Base-by-base conservation (phyloP, 1,139 yeast species). In the Scheffersomyces segobiensis region DNA sequence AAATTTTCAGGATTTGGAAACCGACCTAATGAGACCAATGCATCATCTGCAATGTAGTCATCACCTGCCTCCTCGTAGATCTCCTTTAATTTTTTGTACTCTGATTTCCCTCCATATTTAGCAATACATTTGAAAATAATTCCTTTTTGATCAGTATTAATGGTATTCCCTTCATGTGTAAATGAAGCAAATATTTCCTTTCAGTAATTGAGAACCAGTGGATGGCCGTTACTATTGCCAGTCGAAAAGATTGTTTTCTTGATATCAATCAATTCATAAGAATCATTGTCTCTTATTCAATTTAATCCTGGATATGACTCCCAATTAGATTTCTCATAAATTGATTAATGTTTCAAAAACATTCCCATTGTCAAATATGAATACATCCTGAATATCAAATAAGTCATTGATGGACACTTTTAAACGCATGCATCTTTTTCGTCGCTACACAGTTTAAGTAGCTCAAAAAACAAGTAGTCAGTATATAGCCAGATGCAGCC, bases 401-500 rank as follows among this genome's bases (percentile, higher is more conserved):
- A 65, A 60, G 53, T 60, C 59, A 48, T 53, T 57, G 57, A 63
- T 60, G 7, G 63, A 59, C 3, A 60, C 57, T 59, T 63, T 68
- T 67, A 65, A 39, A 65, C 69, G 18, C 63, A 65, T 52, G 62
- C 62, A 60, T 64, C 64, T 50, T 54, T 48, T 47, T 65, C 69
- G 26, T 54, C 52, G 4, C 62, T 58, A 67, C 69, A 65, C 8
- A 61, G 53, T 50, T 56, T 60, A 19, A 65, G 63, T 60, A 65
- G 60, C 55, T 62, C 58, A 52, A 65, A 61, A 56, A 64, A 61
- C 60, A 63, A 7, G 65, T 62, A 52, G 64, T 58, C 52, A 56
- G 56, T 48, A 65, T 58, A 54, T 59, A 60, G 5, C 68, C 68
- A 12, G 64, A 59, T 10, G 61, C 55, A 0, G 67, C 65, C 59